These are phyloP conservation scores for Jasminum sambac DNA, from an alignment of 257 asterid genomes.

Conservation along the genomic window DNA sequence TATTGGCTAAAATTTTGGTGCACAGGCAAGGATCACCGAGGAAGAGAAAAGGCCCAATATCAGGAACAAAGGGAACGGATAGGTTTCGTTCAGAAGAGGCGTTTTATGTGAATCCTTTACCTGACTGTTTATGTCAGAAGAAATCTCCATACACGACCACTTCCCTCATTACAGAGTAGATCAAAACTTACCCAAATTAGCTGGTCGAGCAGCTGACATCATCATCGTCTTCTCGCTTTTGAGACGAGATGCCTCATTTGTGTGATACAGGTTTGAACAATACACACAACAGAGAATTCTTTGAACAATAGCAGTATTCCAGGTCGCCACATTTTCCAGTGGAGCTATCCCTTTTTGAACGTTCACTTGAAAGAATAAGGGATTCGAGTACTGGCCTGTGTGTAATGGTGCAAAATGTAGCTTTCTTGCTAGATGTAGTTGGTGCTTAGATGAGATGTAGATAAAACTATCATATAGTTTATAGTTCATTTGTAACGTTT, in stretches of 20 bases:
- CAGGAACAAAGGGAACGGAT: slow-evolving; percentile 87
- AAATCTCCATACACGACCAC: slow-evolving; percentile 30
- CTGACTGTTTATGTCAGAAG: slow-evolving; percentile 82
- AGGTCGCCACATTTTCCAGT: neutral
- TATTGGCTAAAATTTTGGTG: slow-evolving; percentile 3
- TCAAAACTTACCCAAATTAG: neutral
- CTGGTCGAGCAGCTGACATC: neutral
- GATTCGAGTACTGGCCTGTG: neutral
- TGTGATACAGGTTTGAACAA: neutral
- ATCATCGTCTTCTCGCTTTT: neutral
- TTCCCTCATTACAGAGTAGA: slow-evolving; percentile 36
- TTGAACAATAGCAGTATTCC: neutral
- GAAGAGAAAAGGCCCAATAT: slow-evolving; percentile 86
- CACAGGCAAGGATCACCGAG: slow-evolving; percentile 95
- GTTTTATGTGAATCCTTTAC: slow-evolving; percentile 86
- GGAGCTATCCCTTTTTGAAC: neutral
- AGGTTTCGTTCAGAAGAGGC: slow-evolving; percentile 93
- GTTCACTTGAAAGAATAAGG: neutral
- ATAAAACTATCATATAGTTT: neutral
- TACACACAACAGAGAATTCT: neutral
- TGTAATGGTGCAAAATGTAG: neutral
- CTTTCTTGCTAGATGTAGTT: neutral
- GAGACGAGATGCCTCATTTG: neutral
- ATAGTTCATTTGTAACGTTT: neutral
- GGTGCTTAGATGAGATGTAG: neutral